phyloP scores from a whole-genome alignment of 345 rosid genomes.

The sweet orange (Citrus sinensis) region DVS_A1.0 CM039168.1:29827501-29828000 shows the following conservation, averaged over 20 bases:
- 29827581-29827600: neutral
- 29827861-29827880: slow-evolving; percentile 61
- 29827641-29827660: neutral
- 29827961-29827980: neutral
- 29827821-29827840: neutral
- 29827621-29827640: neutral
- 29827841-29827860: slow-evolving; percentile 39
- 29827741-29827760: neutral
- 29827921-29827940: no score
- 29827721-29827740: neutral
- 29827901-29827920: no score
- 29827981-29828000: neutral
- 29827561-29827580: no score
- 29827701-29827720: neutral
- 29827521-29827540: neutral
- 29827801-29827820: no score
- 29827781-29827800: neutral
- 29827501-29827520: neutral
- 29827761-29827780: slow-evolving; percentile 4
- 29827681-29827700: neutral
- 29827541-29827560: neutral
- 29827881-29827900: neutral
- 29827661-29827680: neutral
- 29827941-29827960: neutral
- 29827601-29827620: neutral